phyloP scores from a whole-genome alignment of 2,329 filamentous ascomycete genomes.

The Cladorrhinum sp. region DNA sequence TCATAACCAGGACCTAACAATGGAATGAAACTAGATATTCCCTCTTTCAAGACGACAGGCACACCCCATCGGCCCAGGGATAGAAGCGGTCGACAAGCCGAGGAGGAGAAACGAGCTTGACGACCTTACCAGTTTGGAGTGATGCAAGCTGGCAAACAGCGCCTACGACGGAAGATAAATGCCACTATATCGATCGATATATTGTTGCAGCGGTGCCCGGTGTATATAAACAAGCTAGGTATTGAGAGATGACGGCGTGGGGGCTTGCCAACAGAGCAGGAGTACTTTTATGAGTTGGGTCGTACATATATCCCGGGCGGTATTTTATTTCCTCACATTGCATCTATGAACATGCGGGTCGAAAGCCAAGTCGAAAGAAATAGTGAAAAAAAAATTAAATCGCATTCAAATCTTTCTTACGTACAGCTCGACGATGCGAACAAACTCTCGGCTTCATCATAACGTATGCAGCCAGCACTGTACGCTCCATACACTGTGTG shows the following conservation, averaged over 20 bases:
- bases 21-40: slow-evolving; percentile 46
- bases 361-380: not conserved
- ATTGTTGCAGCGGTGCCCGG: no score
- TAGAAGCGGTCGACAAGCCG: slow-evolving; percentile 69
- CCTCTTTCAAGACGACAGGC: slow-evolving; percentile 58
- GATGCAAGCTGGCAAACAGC: slow-evolving; percentile 24
- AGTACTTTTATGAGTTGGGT: not conserved
- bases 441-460: not conserved
- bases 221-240: no score
- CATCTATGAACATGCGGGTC: not conserved
- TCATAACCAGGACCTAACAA: slow-evolving; percentile 11
- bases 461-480: not conserved
- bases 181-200: no score
- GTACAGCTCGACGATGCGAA: no score
- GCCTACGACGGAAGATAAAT: not conserved
- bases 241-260: no score
- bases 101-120: slow-evolving; percentile 57
- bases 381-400: no score
- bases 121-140: slow-evolving; percentile 69
- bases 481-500: not conserved
- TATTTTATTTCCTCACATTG: not conserved
- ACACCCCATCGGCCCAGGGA: slow-evolving; percentile 72
- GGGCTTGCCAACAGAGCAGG: not conserved
- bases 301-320: not conserved
- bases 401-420: no score